phyloP scores from a whole-genome alignment of 202 grass and related monocot species.

The Schoenoplectus tabernaemontani region DNA sequence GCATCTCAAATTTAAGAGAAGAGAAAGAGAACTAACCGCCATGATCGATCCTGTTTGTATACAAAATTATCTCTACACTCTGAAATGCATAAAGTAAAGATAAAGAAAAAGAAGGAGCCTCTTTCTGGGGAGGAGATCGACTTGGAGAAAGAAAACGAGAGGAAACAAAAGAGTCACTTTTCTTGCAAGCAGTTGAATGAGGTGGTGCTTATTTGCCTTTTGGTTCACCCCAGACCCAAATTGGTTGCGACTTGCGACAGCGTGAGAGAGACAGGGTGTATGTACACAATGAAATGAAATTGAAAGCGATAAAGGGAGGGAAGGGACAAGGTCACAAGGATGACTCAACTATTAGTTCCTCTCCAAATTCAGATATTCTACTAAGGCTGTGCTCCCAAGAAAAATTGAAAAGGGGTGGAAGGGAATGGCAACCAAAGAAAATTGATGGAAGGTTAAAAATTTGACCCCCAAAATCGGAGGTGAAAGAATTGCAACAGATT shows the following conservation, averaged over 20 bases:
- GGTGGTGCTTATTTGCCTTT: conserved; percentile 17
- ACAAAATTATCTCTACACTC: neutral
- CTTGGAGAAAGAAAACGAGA: neutral
- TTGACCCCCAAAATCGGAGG: too few relatives aligned
- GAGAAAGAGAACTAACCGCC: conserved; percentile 16
- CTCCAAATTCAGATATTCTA: neutral
- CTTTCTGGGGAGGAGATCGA: neutral
- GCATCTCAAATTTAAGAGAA: neutral
- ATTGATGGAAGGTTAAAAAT: too few relatives aligned
- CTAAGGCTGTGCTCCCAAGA: too few relatives aligned
- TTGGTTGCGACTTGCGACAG: conserved; percentile 6
- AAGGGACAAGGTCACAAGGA: neutral
- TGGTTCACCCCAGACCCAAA: neutral
- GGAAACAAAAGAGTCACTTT: neutral
- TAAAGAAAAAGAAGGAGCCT: neutral
- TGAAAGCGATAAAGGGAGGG: neutral
- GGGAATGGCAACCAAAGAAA: too few relatives aligned
- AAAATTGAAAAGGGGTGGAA: too few relatives aligned
- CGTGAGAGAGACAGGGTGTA: neutral
- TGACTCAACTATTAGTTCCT: neutral
- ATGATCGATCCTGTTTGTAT: neutral
- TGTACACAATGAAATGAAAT: neutral
- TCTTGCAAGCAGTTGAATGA: neutral
- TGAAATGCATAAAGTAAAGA: neutral
- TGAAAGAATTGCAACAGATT: too few relatives aligned